These are phyloP conservation scores for Rostrohypoxylon terebratum DNA, from an alignment of 495 filamentous ascomycete genomes.

Conservation along the genomic window DNA sequence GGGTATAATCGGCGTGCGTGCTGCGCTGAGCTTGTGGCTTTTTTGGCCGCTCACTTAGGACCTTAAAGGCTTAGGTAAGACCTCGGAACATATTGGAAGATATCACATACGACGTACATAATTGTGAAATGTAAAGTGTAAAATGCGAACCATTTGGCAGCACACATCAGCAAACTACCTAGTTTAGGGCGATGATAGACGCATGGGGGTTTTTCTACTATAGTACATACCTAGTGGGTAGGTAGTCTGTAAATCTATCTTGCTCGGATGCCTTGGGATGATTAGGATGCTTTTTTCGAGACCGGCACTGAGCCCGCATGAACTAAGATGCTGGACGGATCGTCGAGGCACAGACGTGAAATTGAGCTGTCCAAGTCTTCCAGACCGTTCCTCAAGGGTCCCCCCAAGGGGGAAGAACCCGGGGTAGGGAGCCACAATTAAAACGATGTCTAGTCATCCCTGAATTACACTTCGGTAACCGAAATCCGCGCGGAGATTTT, in stretches of 20 bases:
- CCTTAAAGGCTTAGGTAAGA: background rate
- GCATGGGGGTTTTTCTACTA: constrained; percentile 13
- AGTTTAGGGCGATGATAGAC: background rate
- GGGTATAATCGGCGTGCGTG: constrained; percentile 2
- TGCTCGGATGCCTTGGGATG: constrained; percentile 7
- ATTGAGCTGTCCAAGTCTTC: background rate
- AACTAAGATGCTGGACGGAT: constrained; percentile 20
- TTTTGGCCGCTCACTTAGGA: background rate
- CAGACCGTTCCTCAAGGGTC: constrained; percentile 13
- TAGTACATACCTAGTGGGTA: too few relatives aligned
- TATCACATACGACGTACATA: constrained; percentile 26
- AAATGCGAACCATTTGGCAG: constrained; percentile 9
- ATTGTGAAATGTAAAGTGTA: constrained; percentile 8
- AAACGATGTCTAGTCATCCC: constrained; percentile 16
- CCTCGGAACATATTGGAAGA: too few relatives aligned
- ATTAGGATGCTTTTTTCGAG: background rate
- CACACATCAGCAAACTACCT: constrained; percentile 18
- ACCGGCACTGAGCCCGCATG: constrained; percentile 35
- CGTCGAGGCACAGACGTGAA: constrained; percentile 29
- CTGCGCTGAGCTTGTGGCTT: background rate
- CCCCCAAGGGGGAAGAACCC: background rate
- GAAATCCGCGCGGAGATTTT: constrained; percentile 21
- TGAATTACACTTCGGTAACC: constrained; percentile 12
- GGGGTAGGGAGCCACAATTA: constrained; percentile 23
- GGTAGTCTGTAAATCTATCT: background rate